Evolutionary conservation across 192 early-diverging fungal species (phyloP), one percentile per base, ranked within the genome.

Genomic region (Coemansia sp.): DNA sequence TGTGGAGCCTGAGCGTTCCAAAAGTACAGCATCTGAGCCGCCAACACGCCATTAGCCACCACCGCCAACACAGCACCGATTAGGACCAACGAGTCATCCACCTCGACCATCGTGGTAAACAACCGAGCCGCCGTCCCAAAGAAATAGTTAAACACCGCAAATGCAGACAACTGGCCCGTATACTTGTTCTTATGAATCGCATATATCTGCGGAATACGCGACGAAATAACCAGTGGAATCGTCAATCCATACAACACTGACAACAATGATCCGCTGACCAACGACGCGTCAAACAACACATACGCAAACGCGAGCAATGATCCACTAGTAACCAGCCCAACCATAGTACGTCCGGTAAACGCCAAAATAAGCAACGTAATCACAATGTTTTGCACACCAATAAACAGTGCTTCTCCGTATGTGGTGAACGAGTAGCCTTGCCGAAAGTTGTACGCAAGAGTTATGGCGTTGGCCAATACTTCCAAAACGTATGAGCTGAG

Each of bases 101-200:
- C 84, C 76, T 98, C 95, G 32, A 91, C 89, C 69, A 96, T 62
- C 11, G 97, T 97, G 8, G 97, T 98, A 68, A 90, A 94, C 2
- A 97, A 84, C 57, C 97, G 86, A 4, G 95, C 97, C 1, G 87
- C 80, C 5, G 86, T 86, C 35, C 97, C 97, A 21, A 90, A 75
- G 70, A 92, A 93, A 66, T 93, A 94, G 70, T 95, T 89, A 67
- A 92, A 86, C 14, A 93, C 86, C 0, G 97, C 91, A 73, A 98
- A 90, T 8, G 88, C 88, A 27, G 94, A 94, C 10, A 98, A 76
- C 70, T 94, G 92, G 17, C 97, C 97, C 12, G 95, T 96, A 54
- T 86, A 89, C 25, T 86, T 81, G 73, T 92, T 93, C 54, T 81
- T 82, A 66, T 87, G 90, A 79, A 94, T 98, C 56, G 86, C 82